Evolutionary conservation across 257 asterid genomes (phyloP), one percentile per base, ranked within the genome.

Genomic region (Rubia yunnanensis): DNA sequence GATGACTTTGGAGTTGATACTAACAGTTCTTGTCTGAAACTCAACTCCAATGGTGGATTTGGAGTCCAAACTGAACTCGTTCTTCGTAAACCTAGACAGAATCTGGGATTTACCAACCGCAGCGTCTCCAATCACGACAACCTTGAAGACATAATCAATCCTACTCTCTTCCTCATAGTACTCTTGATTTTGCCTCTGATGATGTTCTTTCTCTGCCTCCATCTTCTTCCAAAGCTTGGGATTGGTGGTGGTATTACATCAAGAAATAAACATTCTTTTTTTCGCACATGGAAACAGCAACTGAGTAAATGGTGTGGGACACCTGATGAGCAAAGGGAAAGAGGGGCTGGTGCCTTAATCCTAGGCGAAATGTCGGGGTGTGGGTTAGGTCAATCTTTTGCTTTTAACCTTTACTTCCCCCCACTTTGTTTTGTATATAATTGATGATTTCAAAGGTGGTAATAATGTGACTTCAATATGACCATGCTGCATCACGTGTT

Each of bases 1-100:
- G 32, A 88, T 67, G 65, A 84, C 76, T 76, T 88, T 88, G 69
- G 91, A 84, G 15, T 83, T 74, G 66, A 86, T 79, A 32, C 58
- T 74, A 1, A 88, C 83, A 4, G 94, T 86, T 64, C 95, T 79
- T 0, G 92, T 84, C 76, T 84, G 89, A 50, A 88, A 88, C 78
- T 86, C 96, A 34, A 88, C 95, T 6, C 94, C 91, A 54, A 88
- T 88, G 63, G 96, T 88, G 60, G 96, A 88, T 65, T 88, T 88
- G 0, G 96, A 88, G 81, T 86, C 96, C 0, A 86, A 60, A 44
- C 80, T 64, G 79, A 88, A 88, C 74, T 86, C 84, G 50, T 88
- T 86, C 77, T 77, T 86, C 0, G 96, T 88, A 64, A 88, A 88
- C 81, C 96, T 78, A 5, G 91, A 82, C 20, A 88, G 65, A 0